Base-by-base conservation (phyloP, 306 rosid species). In the Cajanus cajan region DNA sequence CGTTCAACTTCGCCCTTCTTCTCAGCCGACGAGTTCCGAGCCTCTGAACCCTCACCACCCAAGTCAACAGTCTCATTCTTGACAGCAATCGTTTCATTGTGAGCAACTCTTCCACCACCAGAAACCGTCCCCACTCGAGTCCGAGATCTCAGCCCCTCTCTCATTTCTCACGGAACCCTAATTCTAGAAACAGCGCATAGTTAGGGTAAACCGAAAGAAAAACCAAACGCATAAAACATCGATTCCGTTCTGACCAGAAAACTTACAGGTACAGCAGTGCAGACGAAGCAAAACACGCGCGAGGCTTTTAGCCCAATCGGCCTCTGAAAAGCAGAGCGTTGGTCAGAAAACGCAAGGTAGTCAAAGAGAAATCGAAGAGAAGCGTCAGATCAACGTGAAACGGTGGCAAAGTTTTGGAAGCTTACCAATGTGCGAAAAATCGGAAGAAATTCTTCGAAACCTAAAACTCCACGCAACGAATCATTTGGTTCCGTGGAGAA, bases 101-200 rank as follows among this genome's bases (percentile, higher is more conserved):
- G 73, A 68, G 45, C 86, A 40, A 58, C 83, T n/a, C 39, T 70
- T 4, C 40, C 71, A 5, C 73, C 73, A 44, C 24, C 61, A 52
- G 67, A 64, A 82, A 33, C 78, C 73, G 65, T 40, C 74, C 78
- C 83, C 68, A 55, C 55, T 7, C 78, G 63, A 78, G 84, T 73
- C 55, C 78, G 86, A 79, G 94, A 91, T 86, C 95, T 87, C 87
- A 88, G 47, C 4, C 92, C 94, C 85, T 90, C 96, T 24, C 91
- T 87, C 97, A 94, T 94, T 69, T 82, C 81, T 74, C 37, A 71
- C 71, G 28, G 47, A 86, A 78, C 86, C 84, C 81, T 66, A 80
- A 64, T 54, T 44, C 69, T 47, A 82, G 74, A 83, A 82, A 81
- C 61, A 86, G 79, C 33, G 69, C 41, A 73, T 39, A 78, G 33